phyloP scores from a whole-genome alignment of 169 alveolate genomes.

The Plasmodium vivax region DNA sequence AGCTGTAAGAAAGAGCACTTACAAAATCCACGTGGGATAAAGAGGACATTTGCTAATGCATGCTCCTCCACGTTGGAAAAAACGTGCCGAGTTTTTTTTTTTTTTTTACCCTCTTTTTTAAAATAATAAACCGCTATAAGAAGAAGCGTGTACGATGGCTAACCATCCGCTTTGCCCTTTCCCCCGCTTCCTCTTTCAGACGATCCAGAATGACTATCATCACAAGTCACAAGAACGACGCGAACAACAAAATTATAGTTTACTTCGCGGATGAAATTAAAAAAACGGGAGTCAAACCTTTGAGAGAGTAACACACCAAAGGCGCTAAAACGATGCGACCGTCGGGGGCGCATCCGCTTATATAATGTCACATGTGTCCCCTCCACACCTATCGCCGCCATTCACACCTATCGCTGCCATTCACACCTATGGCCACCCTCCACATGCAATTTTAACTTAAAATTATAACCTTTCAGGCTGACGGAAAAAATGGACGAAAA shows the following conservation, averaged over 20 bases:
- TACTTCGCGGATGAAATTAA: conserved; percentile 93
- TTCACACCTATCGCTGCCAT: background rate
- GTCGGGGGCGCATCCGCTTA: background rate
- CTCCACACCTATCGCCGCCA: background rate
- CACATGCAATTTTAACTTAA: background rate
- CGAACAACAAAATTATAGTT: conserved; percentile 87
- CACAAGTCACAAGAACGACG: conserved; percentile 88
- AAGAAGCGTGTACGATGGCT: background rate
- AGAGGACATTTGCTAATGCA: background rate
- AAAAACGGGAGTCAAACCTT: conserved; percentile 94
- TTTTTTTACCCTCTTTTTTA: background rate
- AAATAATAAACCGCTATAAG: background rate
- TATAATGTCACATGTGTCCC: background rate
- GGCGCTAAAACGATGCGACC: background rate
- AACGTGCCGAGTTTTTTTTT: background rate
- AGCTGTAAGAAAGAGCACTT: conserved; percentile 65
- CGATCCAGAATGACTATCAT: conserved; percentile 90
- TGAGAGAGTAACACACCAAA: conserved; percentile 88
- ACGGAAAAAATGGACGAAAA: conserved; percentile 94
- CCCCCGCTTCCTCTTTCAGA: conserved; percentile 69
- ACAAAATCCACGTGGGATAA: background rate
- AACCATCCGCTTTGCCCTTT: background rate
- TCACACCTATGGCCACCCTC: background rate
- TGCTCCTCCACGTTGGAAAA: background rate
- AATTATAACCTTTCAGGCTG: conserved; percentile 75